A percentile compares a stretch with the other conserved stretches of the same genome.
These are phyloP conservation scores for Calonectria montana DNA, from an alignment of 2,329 filamentous ascomycete genomes.

Conservation along the genomic window DNA sequence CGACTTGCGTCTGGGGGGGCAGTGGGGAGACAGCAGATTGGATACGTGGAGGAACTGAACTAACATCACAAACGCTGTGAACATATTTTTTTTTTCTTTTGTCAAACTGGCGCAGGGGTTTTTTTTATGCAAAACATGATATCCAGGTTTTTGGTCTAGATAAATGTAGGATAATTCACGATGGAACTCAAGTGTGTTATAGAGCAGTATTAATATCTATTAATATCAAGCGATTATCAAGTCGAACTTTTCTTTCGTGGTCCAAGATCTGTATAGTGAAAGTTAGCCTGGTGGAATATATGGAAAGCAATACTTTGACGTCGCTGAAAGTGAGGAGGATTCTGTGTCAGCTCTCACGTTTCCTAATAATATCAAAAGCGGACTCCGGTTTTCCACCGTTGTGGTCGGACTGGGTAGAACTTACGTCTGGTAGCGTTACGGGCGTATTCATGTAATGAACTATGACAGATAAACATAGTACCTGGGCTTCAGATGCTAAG, in stretches of 20 bases:
- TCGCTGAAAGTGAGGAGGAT: too few relatives aligned
- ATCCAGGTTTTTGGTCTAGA: not conserved
- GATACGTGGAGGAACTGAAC: slow-evolving; percentile 66
- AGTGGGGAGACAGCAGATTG: slow-evolving; percentile 61
- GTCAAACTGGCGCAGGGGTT: slow-evolving; percentile 26
- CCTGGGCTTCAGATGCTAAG: too few relatives aligned
- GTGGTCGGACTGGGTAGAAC: too few relatives aligned
- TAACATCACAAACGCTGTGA: slow-evolving; percentile 36
- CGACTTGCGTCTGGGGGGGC: slow-evolving; percentile 52
- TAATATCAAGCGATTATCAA: not conserved
- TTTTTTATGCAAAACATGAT: slow-evolving; percentile 1
- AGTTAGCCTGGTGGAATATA: too few relatives aligned
- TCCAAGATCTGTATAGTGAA: too few relatives aligned
- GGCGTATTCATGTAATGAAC: too few relatives aligned
- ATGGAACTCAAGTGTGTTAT: not conserved
- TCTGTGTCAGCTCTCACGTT: too few relatives aligned
- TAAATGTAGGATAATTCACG: not conserved
- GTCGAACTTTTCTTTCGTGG: not conserved
- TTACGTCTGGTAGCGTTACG: too few relatives aligned
- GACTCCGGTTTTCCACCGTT: too few relatives aligned
- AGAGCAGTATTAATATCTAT: not conserved
- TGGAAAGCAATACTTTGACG: too few relatives aligned
- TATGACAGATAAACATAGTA: too few relatives aligned
- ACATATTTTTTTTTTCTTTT: slow-evolving; percentile 8
- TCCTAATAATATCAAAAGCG: too few relatives aligned